These are phyloP conservation scores for Mycena sp. DNA, from an alignment of 1,284 basidiomycete genomes.

Conservation along the genomic window DNA sequence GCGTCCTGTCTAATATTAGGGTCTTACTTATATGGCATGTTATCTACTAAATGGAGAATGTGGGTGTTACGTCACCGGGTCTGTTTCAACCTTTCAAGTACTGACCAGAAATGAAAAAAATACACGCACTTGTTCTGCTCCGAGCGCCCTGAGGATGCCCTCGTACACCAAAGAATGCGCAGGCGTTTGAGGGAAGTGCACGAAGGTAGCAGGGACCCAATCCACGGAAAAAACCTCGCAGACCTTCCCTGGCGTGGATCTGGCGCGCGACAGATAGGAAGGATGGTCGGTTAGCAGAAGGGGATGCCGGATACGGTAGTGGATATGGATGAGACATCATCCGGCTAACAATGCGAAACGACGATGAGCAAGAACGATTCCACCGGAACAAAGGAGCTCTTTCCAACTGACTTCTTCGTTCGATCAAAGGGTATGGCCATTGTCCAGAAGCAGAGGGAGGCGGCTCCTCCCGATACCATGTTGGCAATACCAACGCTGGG, in stretches of 20 bases:
- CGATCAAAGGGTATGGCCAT: slow-evolving; percentile 83
- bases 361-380: slow-evolving; percentile 4
- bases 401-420: slow-evolving; percentile 71
- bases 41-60: neutral
- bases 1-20: too few relatives aligned
- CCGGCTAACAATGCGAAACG: slow-evolving; percentile 51
- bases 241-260: slow-evolving; percentile 61
- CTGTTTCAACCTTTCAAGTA: slow-evolving; percentile 4
- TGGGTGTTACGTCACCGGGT: slow-evolving; percentile 22
- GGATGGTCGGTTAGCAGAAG: slow-evolving; percentile 51
- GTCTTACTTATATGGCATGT: too few relatives aligned
- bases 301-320: slow-evolving; percentile 45
- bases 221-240: slow-evolving; percentile 70
- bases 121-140: slow-evolving; percentile 68
- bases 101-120: neutral
- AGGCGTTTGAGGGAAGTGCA: slow-evolving; percentile 79
- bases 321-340: slow-evolving; percentile 67
- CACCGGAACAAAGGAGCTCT: slow-evolving; percentile 12
- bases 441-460: slow-evolving; percentile 70
- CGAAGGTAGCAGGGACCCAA: slow-evolving; percentile 68
- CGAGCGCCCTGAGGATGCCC: slow-evolving; percentile 67
- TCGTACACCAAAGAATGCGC: slow-evolving; percentile 79
- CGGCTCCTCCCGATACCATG: slow-evolving; percentile 76
- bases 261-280: slow-evolving; percentile 57
- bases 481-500: slow-evolving; percentile 71